These are phyloP conservation scores for Lipomyces japonicus DNA, from an alignment of 805 yeast genomes.

Conservation along the genomic window DNA sequence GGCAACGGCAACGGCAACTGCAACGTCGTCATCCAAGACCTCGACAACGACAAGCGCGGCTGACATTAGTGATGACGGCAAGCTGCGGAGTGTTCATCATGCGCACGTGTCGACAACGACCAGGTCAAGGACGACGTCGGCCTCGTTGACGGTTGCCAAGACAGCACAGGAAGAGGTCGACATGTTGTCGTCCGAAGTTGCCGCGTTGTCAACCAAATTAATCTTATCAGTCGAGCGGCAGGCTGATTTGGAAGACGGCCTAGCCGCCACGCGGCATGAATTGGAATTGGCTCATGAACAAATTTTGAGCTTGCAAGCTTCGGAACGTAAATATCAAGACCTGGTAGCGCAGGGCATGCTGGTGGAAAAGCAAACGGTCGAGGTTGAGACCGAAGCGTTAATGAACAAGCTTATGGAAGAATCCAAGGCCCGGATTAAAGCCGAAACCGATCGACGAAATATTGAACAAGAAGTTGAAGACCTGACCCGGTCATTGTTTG, in stretches of 20 bases:
- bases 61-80: neutral
- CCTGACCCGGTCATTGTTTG: slow-evolving; percentile 68
- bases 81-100: no score
- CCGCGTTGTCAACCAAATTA: slow-evolving; percentile 31
- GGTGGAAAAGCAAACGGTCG: slow-evolving; percentile 36
- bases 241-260: slow-evolving; percentile 31
- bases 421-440: slow-evolving; percentile 40
- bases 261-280: slow-evolving; percentile 25
- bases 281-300: slow-evolving; percentile 11
- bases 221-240: slow-evolving; percentile 32
- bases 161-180: slow-evolving; percentile 23
- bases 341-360: slow-evolving; percentile 18
- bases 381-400: slow-evolving; percentile 34
- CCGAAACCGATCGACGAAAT: slow-evolving; percentile 57
- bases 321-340: slow-evolving; percentile 11
- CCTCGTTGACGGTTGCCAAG: slow-evolving; percentile 7
- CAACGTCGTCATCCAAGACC: slow-evolving; percentile 2
- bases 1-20: neutral
- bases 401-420: slow-evolving; percentile 36
- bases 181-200: slow-evolving; percentile 21
- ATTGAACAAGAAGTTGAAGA: slow-evolving; percentile 76
- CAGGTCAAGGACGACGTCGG: neutral
- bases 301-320: slow-evolving; percentile 19
- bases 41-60: slow-evolving; percentile 1
- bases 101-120: neutral